A percentile compares a stretch with the other conserved stretches of the same genome.
Evolutionary conservation across 768 basidiomycete genomes (phyloP).

Genomic region (Postia placenta): DNA sequence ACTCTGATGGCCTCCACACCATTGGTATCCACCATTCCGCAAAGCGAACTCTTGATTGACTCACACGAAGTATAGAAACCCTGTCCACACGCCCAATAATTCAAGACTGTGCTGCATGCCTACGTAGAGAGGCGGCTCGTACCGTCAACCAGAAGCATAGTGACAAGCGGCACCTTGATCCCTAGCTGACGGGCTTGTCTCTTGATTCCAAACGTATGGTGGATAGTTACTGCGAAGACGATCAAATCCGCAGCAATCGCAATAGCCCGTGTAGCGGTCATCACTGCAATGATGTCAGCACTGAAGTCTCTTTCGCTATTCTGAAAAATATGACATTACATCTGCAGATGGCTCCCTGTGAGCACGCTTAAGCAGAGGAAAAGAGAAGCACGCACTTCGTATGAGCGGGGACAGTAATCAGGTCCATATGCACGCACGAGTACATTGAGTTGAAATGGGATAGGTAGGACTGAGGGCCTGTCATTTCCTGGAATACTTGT

Average conservation of each 20-base stretch:
- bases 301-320: too few relatives aligned
- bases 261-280: not conserved
- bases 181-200: not conserved
- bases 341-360: too few relatives aligned
- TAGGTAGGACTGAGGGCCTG: too few relatives aligned
- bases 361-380: too few relatives aligned
- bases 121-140: not conserved
- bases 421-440: too few relatives aligned
- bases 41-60: not conserved
- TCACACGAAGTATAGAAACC: not conserved
- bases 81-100: not conserved
- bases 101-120: not conserved
- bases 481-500: too few relatives aligned
- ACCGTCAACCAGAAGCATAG: not conserved
- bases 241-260: not conserved
- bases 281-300: too few relatives aligned
- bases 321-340: too few relatives aligned
- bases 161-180: not conserved
- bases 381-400: too few relatives aligned
- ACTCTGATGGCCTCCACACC: too few relatives aligned
- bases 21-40: not conserved
- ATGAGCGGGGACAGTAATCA: too few relatives aligned
- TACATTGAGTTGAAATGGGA: too few relatives aligned
- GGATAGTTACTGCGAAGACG: not conserved
- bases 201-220: not conserved